Conservation (phyloP, 1,139 yeast species). For the Lizanozyma gosingica region DNA sequence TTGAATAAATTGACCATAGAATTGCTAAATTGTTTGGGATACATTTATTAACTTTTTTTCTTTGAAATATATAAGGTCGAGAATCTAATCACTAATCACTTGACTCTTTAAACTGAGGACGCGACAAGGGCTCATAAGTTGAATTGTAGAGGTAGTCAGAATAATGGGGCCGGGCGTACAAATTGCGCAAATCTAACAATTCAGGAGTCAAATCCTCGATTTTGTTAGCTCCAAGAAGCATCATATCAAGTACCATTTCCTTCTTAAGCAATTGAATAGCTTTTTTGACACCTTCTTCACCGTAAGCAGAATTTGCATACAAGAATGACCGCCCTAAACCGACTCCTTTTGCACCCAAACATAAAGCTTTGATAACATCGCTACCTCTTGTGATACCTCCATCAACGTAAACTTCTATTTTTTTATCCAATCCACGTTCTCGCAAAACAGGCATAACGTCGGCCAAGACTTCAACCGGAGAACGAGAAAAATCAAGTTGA, state of each 20-base stretch:
- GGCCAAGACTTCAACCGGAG: slow-evolving; percentile 61
- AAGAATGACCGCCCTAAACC: slow-evolving; percentile 69
- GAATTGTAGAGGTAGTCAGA: slow-evolving; percentile 5
- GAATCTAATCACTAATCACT: no score
- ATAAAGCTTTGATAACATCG: slow-evolving; percentile 57
- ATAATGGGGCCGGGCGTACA: slow-evolving; percentile 1
- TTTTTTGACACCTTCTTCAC: slow-evolving; percentile 68
- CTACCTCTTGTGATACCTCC: slow-evolving; percentile 69
- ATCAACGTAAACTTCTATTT: slow-evolving; percentile 46
- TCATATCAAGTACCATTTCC: slow-evolving; percentile 83
- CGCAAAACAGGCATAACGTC: slow-evolving; percentile 52
- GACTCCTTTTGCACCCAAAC: slow-evolving; percentile 65
- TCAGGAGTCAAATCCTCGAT: slow-evolving; percentile 45
- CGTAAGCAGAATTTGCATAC: slow-evolving; percentile 65
- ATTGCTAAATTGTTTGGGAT: no score
- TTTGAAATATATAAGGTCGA: no score
- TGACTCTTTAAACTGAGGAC: slow-evolving; percentile 5
- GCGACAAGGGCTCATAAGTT: slow-evolving; percentile 6
- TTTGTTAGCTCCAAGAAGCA: slow-evolving; percentile 68
- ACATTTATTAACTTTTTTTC: no score
- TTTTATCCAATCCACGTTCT: slow-evolving; percentile 30
- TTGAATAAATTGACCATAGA: no score
- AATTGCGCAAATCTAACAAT: slow-evolving; percentile 9
- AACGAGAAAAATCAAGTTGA: slow-evolving; percentile 58
- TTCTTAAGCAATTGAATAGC: slow-evolving; percentile 74